These are phyloP conservation scores for Rosa hybrid DNA, from an alignment of 331 rosid species.

Conservation along the genomic window DNA sequence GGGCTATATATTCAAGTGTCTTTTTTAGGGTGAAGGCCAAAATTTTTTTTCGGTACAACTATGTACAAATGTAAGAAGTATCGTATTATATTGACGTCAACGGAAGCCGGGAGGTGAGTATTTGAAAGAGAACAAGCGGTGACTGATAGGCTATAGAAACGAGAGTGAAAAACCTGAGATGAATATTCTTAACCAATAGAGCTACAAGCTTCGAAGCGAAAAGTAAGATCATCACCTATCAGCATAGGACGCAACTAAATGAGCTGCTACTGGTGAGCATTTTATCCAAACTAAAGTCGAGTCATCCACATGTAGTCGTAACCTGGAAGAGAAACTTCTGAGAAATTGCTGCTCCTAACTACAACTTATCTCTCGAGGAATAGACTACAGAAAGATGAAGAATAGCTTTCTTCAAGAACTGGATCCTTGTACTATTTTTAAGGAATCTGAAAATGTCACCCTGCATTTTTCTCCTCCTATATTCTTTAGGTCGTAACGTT, in stretches of 20 bases:
- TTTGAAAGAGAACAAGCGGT: too few relatives aligned
- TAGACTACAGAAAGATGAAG: background rate
- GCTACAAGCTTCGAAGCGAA: background rate
- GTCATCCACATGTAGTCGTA: background rate
- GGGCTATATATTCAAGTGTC: too few relatives aligned
- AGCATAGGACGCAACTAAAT: background rate
- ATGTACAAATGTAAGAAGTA: too few relatives aligned
- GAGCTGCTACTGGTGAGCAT: background rate
- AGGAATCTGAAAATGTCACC: background rate
- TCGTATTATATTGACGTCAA: too few relatives aligned
- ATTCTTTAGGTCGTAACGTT: background rate
- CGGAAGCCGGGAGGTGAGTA: too few relatives aligned
- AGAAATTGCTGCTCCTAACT: background rate
- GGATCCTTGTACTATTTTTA: background rate
- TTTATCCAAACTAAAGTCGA: background rate
- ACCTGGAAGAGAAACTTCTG: background rate
- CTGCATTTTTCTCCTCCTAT: background rate
- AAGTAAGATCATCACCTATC: background rate
- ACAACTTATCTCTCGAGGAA: background rate
- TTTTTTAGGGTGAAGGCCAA: too few relatives aligned
- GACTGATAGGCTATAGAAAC: too few relatives aligned
- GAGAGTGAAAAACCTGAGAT: background rate
- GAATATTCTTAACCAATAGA: background rate
- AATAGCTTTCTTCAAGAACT: background rate
- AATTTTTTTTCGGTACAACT: too few relatives aligned